These are phyloP conservation scores for Trypanosoma caninum DNA, from an alignment of 208 protist genomes.

Conservation along the genomic window DNA sequence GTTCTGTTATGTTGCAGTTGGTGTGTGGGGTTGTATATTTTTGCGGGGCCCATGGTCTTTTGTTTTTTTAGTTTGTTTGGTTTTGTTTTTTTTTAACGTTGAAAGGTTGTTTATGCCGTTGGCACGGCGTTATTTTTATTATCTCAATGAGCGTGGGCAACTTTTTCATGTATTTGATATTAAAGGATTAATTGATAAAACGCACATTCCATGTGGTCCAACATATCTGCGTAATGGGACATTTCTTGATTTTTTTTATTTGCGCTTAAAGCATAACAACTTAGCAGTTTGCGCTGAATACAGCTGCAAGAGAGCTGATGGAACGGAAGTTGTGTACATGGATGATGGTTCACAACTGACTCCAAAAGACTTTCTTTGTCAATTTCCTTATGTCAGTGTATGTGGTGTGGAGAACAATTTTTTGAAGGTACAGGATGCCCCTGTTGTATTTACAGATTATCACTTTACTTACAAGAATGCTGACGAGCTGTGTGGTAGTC, in stretches of 20 bases:
- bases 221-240: constrained; percentile 23
- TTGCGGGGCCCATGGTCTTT: no score
- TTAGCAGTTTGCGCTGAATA: neutral
- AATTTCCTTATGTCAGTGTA: constrained; percentile 36
- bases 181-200: constrained; percentile 19
- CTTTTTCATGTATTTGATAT: constrained; percentile 44
- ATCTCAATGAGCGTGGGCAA: constrained; percentile 37
- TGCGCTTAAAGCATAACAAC: constrained; percentile 19
- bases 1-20: no score
- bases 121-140: constrained; percentile 34
- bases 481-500: constrained; percentile 6
- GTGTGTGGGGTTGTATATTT: no score
- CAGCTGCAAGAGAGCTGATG: neutral
- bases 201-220: constrained; percentile 23
- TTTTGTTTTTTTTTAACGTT: neutral
- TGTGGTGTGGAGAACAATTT: constrained; percentile 39
- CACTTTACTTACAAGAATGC: neutral
- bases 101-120: neutral
- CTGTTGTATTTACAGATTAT: constrained; percentile 32
- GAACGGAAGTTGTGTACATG: neutral
- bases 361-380: constrained; percentile 16
- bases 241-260: constrained; percentile 37
- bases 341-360: constrained; percentile 17
- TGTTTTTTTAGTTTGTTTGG: constrained; percentile 7
- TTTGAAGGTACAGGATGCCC: constrained; percentile 32